A percentile compares a stretch with the other conserved stretches of the same genome.
phyloP scores from a whole-genome alignment of 257 asterid species.

The Asclepias syriaca region DNA sequence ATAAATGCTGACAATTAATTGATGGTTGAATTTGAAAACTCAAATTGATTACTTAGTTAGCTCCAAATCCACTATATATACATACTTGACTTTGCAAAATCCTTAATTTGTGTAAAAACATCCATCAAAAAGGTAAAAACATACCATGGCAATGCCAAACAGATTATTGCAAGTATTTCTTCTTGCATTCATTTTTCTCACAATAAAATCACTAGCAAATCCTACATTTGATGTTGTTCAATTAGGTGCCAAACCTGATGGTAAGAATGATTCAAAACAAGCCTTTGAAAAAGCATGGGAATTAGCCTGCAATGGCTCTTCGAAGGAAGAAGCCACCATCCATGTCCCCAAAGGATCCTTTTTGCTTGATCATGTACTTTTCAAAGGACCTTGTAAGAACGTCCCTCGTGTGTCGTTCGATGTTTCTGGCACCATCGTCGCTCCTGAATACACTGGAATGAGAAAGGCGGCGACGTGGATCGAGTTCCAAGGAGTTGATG shows the following conservation, averaged over 20 bases:
- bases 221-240: constrained; percentile 24
- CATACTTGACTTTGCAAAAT: no score
- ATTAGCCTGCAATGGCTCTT: constrained; percentile 41
- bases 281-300: constrained; percentile 48
- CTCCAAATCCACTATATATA: no score
- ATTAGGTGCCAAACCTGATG: constrained; percentile 49
- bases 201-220: neutral
- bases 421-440: constrained; percentile 44
- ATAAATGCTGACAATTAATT: no score
- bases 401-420: constrained; percentile 23
- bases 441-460: constrained; percentile 41
- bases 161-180: neutral
- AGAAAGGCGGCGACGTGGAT: constrained; percentile 39
- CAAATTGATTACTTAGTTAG: no score
- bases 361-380: constrained; percentile 22
- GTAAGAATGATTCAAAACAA: constrained; percentile 34
- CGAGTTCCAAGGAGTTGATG: constrained; percentile 32
- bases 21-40: no score
- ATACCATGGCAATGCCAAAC: neutral
- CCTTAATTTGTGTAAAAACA: no score
- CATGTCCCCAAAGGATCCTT: constrained; percentile 49
- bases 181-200: neutral
- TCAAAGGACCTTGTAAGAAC: constrained; percentile 49
- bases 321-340: constrained; percentile 30
- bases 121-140: neutral